These are phyloP conservation scores for Colletotrichum orbiculare DNA, from an alignment of 2,329 filamentous ascomycete species.

Conservation along the genomic window DNA sequence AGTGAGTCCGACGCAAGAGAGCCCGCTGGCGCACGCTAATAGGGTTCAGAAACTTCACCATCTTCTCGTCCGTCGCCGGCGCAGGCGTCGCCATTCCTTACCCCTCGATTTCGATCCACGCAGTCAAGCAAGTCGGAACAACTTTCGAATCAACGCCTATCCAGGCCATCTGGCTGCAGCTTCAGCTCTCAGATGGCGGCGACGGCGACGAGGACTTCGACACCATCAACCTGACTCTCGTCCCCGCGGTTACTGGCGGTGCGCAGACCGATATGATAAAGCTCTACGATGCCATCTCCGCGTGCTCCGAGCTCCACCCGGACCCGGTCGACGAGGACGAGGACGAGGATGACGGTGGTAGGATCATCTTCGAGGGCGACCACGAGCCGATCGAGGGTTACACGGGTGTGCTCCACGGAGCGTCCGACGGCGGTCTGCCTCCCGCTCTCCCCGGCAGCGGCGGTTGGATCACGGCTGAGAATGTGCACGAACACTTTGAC, in stretches of 20 bases:
- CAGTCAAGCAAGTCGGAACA: slow-evolving; percentile 69
- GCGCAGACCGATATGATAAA: slow-evolving; percentile 48
- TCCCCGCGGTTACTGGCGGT: slow-evolving; percentile 56
- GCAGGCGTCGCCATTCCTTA: slow-evolving; percentile 78
- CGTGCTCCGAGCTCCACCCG: slow-evolving; percentile 81
- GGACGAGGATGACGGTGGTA: slow-evolving; percentile 66
- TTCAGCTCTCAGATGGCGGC: slow-evolving; percentile 70
- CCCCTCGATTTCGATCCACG: slow-evolving; percentile 79
- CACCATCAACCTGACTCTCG: slow-evolving; percentile 74
- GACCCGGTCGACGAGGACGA: slow-evolving; percentile 71
- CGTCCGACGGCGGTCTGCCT: slow-evolving; percentile 63
- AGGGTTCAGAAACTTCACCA: slow-evolving; percentile 58
- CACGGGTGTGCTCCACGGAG: slow-evolving; percentile 63
- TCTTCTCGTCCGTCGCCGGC: slow-evolving; percentile 70
- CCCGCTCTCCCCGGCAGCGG: slow-evolving; percentile 78
- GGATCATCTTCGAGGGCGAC: slow-evolving; percentile 69
- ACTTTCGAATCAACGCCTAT: slow-evolving; percentile 50
- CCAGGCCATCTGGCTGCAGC: slow-evolving; percentile 73
- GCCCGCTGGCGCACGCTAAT: background rate
- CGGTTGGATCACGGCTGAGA: slow-evolving; percentile 92
- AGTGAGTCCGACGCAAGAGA: slow-evolving; percentile 52
- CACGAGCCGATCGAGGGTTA: slow-evolving; percentile 67
- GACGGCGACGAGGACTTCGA: slow-evolving; percentile 68
- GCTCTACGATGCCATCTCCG: slow-evolving; percentile 77
- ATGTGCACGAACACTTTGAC: slow-evolving; percentile 86